A percentile compares a stretch with the other conserved stretches of the same genome.
phyloP scores from a whole-genome alignment of 2,329 filamentous ascomycete genomes.

The Xylariaceae sp. region DNA sequence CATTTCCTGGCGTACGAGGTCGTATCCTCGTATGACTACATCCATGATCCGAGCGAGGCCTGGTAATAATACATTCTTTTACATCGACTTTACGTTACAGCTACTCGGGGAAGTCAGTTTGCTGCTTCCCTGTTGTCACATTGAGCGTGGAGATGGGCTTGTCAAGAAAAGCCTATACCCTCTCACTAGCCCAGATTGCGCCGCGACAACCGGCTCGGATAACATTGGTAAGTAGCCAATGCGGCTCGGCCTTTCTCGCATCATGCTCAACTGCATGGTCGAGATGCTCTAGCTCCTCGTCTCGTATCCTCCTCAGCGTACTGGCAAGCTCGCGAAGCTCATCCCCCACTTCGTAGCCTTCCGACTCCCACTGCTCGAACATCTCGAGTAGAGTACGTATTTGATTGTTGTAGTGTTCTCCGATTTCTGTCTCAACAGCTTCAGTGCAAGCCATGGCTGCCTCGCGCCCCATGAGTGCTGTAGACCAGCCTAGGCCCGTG shows the following conservation, averaged over 20 bases:
- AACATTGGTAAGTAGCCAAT: conserved; percentile 80
- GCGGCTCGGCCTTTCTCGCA: conserved; percentile 82
- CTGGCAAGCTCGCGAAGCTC: conserved; percentile 70
- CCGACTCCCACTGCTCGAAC: conserved; percentile 67
- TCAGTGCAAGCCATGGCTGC: conserved; percentile 99
- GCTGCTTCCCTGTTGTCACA: background rate
- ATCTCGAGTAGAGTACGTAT: conserved; percentile 78
- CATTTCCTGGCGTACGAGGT: no score
- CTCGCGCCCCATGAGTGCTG: conserved; percentile 82
- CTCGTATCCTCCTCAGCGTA: conserved; percentile 77
- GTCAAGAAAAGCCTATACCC: conserved; percentile 41
- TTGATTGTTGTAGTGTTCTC: conserved; percentile 91
- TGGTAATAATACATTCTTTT: no score
- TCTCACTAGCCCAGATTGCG: conserved; percentile 88
- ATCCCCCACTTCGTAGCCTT: conserved; percentile 74
- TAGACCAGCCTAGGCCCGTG: conserved; percentile 80
- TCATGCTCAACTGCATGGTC: conserved; percentile 94
- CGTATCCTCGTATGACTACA: no score
- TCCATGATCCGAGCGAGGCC: no score
- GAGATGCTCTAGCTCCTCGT: conserved; percentile 95
- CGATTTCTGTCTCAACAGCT: conserved; percentile 97
- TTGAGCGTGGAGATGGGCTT: no score
- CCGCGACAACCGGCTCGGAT: conserved; percentile 88
- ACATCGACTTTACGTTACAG: no score
- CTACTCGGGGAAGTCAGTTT: no score